Conservation (phyloP, 2,329 filamentous ascomycete species). For the Clarireedia sp. region DNA sequence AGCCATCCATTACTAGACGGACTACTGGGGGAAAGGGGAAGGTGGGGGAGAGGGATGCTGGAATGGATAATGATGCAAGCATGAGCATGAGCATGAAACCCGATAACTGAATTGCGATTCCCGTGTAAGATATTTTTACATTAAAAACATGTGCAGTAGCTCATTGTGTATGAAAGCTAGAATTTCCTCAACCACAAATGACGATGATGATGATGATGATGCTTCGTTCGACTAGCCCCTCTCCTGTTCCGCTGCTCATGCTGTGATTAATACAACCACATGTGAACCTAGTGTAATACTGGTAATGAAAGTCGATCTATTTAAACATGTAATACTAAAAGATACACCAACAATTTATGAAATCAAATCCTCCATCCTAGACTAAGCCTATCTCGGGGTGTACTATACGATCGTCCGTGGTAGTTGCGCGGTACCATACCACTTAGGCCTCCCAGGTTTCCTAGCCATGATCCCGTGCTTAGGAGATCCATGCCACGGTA, state of each 20-base stretch:
- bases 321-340: not conserved
- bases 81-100: not conserved
- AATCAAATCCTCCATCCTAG: not conserved
- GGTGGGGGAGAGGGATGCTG: not conserved
- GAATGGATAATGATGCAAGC: not conserved
- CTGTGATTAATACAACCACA: not conserved
- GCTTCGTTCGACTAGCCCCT: not conserved
- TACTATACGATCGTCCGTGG: not conserved
- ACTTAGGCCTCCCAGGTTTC: not conserved
- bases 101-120: conserved; percentile 13
- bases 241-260: not conserved
- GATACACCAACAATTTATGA: not conserved
- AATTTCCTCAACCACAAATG: not conserved
- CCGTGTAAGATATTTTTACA: conserved; percentile 27
- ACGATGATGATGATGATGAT: not conserved
- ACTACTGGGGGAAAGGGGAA: not conserved
- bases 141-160: conserved; percentile 15
- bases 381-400: not conserved
- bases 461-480: not conserved
- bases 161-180: conserved; percentile 8
- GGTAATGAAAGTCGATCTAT: not conserved
- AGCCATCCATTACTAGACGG: conserved; percentile 81
- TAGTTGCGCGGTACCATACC: not conserved
- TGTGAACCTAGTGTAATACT: not conserved
- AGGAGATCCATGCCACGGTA: conserved; percentile 2